Evolutionary conservation across 2,329 filamentous ascomycete species (phyloP), one percentile per base, ranked within the genome.

Genomic region (Hymenotorrendiella dingleyae): DNA sequence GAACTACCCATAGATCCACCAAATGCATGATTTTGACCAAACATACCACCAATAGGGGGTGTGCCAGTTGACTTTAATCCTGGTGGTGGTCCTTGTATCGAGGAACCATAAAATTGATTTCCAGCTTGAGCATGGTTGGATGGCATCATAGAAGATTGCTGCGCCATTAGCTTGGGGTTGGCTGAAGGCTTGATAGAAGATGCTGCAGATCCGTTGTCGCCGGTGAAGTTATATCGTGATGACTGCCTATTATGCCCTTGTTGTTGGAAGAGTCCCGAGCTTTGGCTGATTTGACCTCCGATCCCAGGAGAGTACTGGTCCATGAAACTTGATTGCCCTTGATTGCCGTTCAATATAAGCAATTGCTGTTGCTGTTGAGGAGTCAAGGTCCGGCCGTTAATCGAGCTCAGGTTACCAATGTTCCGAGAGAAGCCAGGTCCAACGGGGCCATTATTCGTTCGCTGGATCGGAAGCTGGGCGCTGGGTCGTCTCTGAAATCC

Each of bases 61-160:
- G 91, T 97, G 30, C 89, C 88, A 2, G 90, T 90, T 17, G 91
- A 94, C 68, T 98, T 98, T 21, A 98, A 73, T 8, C 93, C 93
- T 1, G 93, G 94, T 46, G 93, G 93, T 21, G 94, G 93, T 3
- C 90, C 91, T 57, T 94, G 88, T 58, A 96, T 88, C 8, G 86
- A 86, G 41, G 80, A 82, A 36, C 82, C 78, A 63, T 93, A 96
- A 62, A 88, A 93, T 50, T 86, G 85, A 51, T 74, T 78, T 52
- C 73, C 64, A 63, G 78, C 64, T 55, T 80, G 76, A 29, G 71
- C 68, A 38, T 57, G 55, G 30, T 20, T 49, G 21, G 44, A 47
- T 36, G 83, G 85, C 82, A 91, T 87, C 83, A 90, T 93, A 10
- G 84, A 84, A n/a, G 84, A 82, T 67, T 91, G 87, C 63, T 89